Percentiles rank a stretch among this genome's conserved stretches.
These are phyloP conservation scores for Bjerkandera adusta DNA, from an alignment of 1,284 basidiomycete genomes.

Conservation along the genomic window DNA sequence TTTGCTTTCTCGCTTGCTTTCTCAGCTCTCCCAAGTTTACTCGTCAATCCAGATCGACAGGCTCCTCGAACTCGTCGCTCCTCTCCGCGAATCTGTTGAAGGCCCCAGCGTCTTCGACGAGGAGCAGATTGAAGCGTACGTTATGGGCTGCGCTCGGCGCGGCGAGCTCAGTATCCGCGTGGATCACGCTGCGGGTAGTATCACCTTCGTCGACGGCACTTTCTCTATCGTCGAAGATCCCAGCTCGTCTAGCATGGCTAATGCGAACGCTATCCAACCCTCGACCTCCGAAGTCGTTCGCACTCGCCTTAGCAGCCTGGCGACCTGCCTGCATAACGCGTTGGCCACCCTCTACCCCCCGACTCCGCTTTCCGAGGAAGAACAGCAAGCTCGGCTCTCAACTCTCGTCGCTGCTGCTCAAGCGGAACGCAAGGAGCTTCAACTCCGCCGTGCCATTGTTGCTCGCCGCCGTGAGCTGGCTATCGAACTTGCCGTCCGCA, in stretches of 20 bases:
- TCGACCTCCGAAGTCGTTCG: conserved; percentile 69
- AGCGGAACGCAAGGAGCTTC: conserved; percentile 74
- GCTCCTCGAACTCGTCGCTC: conserved; percentile 74
- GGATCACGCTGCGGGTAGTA: conserved; percentile 86
- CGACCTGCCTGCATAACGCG: conserved; percentile 71
- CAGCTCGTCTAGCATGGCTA: conserved; percentile 32
- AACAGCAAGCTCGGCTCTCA: conserved; percentile 50
- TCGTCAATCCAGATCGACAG: conserved; percentile 82
- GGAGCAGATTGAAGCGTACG: conserved; percentile 85
- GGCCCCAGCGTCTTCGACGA: conserved; percentile 59
- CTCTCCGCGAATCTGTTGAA: conserved; percentile 58
- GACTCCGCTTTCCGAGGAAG: conserved; percentile 43
- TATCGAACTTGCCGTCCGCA: conserved; percentile 81
- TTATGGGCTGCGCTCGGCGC: conserved; percentile 89
- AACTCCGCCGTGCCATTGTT: conserved; percentile 79
- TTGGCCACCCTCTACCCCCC: conserved; percentile 51
- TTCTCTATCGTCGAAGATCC: conserved; percentile 52
- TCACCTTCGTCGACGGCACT: conserved; percentile 84
- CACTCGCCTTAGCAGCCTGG: conserved; percentile 77
- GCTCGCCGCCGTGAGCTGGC: conserved; percentile 87
- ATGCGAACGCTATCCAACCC: conserved; percentile 59
- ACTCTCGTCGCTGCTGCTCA: conserved; percentile 59
- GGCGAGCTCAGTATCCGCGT: conserved; percentile 89
- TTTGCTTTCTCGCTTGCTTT: conserved; percentile 90
- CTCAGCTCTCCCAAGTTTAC: conserved; percentile 94